A percentile compares a stretch with the other conserved stretches of the same genome.
Conservation (phyloP, 768 basidiomycete genomes). For the Tulasnella sp. region DNA sequence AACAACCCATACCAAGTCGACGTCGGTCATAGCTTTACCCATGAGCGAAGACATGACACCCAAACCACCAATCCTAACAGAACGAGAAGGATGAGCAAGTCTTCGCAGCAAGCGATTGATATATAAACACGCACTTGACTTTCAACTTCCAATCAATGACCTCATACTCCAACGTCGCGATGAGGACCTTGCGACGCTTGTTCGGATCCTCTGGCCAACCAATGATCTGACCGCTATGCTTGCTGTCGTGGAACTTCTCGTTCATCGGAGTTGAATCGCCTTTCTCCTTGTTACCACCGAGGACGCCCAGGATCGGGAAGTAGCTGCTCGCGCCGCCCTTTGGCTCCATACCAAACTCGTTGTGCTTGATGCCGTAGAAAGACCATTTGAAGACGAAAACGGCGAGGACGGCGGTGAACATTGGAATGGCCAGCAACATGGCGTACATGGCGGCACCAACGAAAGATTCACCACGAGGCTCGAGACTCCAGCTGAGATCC, state of each 20-base stretch:
- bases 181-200: constrained; percentile 85
- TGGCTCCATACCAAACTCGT: constrained; percentile 79
- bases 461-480: constrained; percentile 70
- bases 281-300: constrained; percentile 51
- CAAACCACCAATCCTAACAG: constrained; percentile 65
- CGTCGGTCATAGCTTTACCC: constrained; percentile 98
- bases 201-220: constrained; percentile 95
- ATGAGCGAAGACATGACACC: constrained; percentile 97
- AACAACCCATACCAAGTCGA: constrained; percentile 86
- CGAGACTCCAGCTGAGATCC: constrained; percentile 62
- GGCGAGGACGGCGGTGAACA: constrained; percentile 75
- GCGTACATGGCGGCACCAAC: constrained; percentile 85
- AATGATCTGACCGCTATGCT: constrained; percentile 53
- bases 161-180: constrained; percentile 89
- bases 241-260: constrained; percentile 66
- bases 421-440: constrained; percentile 66
- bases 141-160: constrained; percentile 96
- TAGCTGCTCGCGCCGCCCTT: constrained; percentile 52
- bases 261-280: constrained; percentile 47
- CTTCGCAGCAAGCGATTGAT: background rate
- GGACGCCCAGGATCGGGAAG: constrained; percentile 71
- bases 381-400: constrained; percentile 87
- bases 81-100: background rate
- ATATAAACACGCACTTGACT: constrained; percentile 44
- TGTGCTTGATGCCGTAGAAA: constrained; percentile 93